Evolutionary conservation across 805 yeast species (phyloP), one percentile per base, ranked within the genome.

Genomic region (Blastobotrys peoriensis): DNA sequence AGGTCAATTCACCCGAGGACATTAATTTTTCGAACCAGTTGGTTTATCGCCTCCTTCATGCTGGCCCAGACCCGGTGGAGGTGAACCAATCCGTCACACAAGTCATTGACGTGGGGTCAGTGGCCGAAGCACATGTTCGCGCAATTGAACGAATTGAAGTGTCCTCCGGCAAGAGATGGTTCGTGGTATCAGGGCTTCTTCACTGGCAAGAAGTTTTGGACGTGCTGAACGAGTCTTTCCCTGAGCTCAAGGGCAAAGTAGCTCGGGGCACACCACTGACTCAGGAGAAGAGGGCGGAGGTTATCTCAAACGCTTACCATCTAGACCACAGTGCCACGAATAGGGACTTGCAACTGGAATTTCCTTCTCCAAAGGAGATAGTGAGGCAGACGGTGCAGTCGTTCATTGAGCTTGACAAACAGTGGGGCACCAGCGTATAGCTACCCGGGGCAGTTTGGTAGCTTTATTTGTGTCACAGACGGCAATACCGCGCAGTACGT

Each of bases 61-160:
- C 42, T 10, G 10, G 18, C 16, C 38, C 21, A 18, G 21, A 37
- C 20, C 40, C 42, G 13, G 50, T 54, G 10, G 18, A 34, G 4
- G 60, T 45, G 51, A 55, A 51, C n/a, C 67, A 57, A 3, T 16
- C 37, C 4, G 66, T 74, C 30, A 17, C 10, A 10, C n/a, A 13
- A 10, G 16, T 16, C n/a, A 18, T 34, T n/a, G 83, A 79, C 59
- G 84, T 79, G 3, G 69, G 83, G 54, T 85, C 81, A 55, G 82
- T 76, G 33, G 83, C 85, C 5, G 57, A 56, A 43, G 78, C 81
- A 4, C 86, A 81, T 56, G 53, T 76, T 10, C 52, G 57, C n/a
- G 79, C 82, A 3, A 65, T 76, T 45, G 73, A 71, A 60, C 43
- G 61, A 59, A 28, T 50, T 5, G 47, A 45, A 9, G 30, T 8